Evolutionary conservation across 164 flowering plant species (phyloP).

Genomic region (Sedum album): DNA sequence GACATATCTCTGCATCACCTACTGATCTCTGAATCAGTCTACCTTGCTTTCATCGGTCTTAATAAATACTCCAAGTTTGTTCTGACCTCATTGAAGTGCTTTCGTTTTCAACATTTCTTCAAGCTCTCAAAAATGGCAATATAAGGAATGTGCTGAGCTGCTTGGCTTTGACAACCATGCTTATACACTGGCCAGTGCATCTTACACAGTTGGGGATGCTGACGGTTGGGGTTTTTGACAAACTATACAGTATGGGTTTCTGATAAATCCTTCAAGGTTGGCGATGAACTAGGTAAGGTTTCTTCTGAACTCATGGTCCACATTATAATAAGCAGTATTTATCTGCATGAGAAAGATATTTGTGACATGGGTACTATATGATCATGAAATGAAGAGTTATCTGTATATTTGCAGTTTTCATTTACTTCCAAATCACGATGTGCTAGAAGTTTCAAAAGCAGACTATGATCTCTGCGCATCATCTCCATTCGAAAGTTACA

Average conservation of each 20-base stretch:
- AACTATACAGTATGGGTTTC: neutral
- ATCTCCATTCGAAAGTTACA: conserved; percentile 22
- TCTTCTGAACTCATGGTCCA: too few species aligned
- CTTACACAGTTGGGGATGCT: conserved; percentile 1
- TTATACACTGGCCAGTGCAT: conserved; percentile 1
- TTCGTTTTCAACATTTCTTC: neutral
- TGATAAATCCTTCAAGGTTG: neutral
- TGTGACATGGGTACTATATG: too few species aligned
- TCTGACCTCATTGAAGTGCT: too few species aligned
- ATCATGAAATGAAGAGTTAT: too few species aligned
- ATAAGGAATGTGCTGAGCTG: neutral
- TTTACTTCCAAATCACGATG: conserved; percentile 36
- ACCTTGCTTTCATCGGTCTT: neutral
- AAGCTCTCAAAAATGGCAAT: neutral
- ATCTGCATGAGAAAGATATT: too few species aligned
- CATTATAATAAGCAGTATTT: too few species aligned
- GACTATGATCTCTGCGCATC: conserved; percentile 41
- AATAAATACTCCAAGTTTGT: neutral
- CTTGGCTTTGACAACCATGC: conserved; percentile 3
- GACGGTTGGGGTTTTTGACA: neutral
- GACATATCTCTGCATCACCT: neutral
- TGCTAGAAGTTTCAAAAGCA: conserved; percentile 44
- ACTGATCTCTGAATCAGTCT: neutral
- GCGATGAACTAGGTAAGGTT: neutral
- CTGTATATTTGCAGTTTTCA: conserved; percentile 38